Conservation (phyloP, 192 early-diverging fungal genomes). For the Rhizoclosmatium sp. region DNA sequence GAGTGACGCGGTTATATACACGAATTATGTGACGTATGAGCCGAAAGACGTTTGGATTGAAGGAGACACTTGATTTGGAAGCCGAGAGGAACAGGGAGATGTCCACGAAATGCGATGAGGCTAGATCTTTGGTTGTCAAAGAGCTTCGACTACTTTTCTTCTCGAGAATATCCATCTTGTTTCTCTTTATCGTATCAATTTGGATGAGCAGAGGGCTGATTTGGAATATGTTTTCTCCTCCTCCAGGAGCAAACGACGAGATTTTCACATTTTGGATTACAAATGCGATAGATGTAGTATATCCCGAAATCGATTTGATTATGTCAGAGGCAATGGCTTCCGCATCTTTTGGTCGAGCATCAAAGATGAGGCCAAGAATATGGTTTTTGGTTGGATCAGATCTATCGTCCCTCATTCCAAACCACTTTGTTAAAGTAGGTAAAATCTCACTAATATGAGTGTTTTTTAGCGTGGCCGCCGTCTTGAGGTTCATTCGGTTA, state of each 20-base stretch:
- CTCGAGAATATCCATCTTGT: neutral
- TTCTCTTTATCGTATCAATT: constrained; percentile 3
- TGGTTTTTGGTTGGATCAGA: constrained; percentile 43
- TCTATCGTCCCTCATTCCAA: constrained; percentile 50
- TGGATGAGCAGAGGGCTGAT: constrained; percentile 36
- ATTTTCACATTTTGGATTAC: constrained; percentile 28
- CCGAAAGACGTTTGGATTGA: constrained; percentile 55
- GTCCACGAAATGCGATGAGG: constrained; percentile 6
- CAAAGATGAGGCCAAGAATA: constrained; percentile 38
- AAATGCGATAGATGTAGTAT: constrained; percentile 7
- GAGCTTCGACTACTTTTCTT: neutral
- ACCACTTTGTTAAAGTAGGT: constrained; percentile 1
- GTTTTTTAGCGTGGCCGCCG: neutral
- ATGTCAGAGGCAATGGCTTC: neutral
- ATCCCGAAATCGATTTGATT: constrained; percentile 13
- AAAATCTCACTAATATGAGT: constrained; percentile 17
- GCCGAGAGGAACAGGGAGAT: constrained; percentile 16
- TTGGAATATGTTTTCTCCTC: constrained; percentile 39
- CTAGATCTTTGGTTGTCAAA: neutral
- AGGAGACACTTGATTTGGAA: constrained; percentile 1
- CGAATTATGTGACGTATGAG: constrained; percentile 47
- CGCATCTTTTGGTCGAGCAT: constrained; percentile 13
- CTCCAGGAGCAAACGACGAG: constrained; percentile 40
- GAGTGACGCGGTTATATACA: constrained; percentile 36
- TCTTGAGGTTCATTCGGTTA: neutral